Conservation (phyloP, 1,284 basidiomycete species). For the Rhodotorula mucilaginosa region DNA sequence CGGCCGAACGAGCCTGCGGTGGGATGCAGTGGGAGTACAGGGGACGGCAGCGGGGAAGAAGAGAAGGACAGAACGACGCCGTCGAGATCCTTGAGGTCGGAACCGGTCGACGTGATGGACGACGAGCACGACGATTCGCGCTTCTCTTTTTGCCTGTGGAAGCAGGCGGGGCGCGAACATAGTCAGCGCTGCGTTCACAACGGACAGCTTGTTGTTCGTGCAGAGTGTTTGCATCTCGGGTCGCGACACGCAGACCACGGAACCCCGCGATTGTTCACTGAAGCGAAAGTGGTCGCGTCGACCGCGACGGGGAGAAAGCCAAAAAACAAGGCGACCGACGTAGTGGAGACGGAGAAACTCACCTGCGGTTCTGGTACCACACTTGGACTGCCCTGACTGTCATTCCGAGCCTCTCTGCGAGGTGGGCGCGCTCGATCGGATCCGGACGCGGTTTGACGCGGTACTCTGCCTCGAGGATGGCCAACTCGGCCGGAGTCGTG, state of each 20-base stretch:
- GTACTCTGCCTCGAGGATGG: slow-evolving; percentile 42
- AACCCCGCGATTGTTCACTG: slow-evolving; percentile 11
- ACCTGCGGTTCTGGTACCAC: slow-evolving; percentile 43
- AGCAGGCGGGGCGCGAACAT: no score
- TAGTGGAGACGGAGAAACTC: neutral
- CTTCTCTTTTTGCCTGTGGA: slow-evolving; percentile 40
- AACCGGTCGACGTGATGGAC: slow-evolving; percentile 24
- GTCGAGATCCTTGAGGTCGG: slow-evolving; percentile 34
- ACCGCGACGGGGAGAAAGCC: neutral
- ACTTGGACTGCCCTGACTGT: slow-evolving; percentile 39
- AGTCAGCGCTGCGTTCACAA: neutral
- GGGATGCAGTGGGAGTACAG: slow-evolving; percentile 3
- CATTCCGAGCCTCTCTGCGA: slow-evolving; percentile 40
- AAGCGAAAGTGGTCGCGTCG: neutral
- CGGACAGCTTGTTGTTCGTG: no score
- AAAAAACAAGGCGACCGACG: neutral
- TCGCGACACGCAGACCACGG: slow-evolving; percentile 7
- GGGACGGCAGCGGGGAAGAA: slow-evolving; percentile 25
- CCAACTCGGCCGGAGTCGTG: slow-evolving; percentile 44
- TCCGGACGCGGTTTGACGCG: slow-evolving; percentile 33
- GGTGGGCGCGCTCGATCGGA: slow-evolving; percentile 27
- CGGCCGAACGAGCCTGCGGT: neutral
- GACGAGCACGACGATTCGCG: slow-evolving; percentile 27
- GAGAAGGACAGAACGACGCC: slow-evolving; percentile 32
- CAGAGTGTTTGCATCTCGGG: neutral